Conservation (phyloP, 1,139 yeast species). For the Blastobotrys capitulatus region DNA sequence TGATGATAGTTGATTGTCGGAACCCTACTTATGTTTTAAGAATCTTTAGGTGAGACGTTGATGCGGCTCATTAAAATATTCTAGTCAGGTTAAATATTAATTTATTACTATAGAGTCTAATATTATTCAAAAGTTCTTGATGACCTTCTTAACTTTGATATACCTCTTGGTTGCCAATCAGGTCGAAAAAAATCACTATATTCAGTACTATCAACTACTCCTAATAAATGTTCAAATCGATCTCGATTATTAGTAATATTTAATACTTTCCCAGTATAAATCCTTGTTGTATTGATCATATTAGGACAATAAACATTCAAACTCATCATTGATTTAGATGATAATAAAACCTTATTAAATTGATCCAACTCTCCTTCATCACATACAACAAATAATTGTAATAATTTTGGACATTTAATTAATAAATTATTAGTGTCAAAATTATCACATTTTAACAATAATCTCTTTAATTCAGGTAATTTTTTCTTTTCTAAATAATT, state of each 20-base stretch:
- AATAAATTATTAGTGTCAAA: background rate
- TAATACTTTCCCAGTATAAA: slow-evolving; percentile 8
- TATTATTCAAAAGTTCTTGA: background rate
- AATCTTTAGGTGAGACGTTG: no score
- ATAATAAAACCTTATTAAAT: background rate
- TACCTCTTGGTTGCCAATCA: slow-evolving; percentile 5
- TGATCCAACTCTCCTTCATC: background rate
- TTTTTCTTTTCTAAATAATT: background rate
- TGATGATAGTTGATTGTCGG: no score
- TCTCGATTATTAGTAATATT: background rate
- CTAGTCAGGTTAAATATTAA: no score
- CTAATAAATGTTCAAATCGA: slow-evolving; percentile 1
- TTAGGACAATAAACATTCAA: slow-evolving; percentile 1
- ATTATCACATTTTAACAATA: background rate
- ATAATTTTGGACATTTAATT: background rate
- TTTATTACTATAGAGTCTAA: no score
- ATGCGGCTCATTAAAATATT: no score
- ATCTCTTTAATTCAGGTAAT: background rate
- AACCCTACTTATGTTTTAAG: no score
- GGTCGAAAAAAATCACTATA: slow-evolving; percentile 5
- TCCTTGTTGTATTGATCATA: background rate
- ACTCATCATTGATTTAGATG: background rate
- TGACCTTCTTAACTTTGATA: background rate
- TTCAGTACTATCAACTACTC: slow-evolving; percentile 1
- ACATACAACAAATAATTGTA: slow-evolving; percentile 2